These are phyloP conservation scores for Detonula confervacea DNA, from an alignment of 352 stramenopile species.

Conservation along the genomic window DNA sequence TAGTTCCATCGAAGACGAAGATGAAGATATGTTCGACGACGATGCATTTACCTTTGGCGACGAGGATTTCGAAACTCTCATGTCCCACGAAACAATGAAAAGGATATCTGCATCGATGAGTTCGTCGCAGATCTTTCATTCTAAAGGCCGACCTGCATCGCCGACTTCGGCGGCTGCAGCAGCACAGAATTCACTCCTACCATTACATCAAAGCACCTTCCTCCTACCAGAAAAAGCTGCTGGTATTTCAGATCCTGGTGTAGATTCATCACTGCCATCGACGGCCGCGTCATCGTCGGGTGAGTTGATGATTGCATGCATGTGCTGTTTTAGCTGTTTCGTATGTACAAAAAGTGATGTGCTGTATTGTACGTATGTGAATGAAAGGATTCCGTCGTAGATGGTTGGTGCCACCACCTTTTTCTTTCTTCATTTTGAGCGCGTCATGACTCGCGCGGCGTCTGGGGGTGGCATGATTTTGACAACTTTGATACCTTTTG, in stretches of 20 bases:
- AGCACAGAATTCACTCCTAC: conserved; percentile 6
- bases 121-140: conserved; percentile 7
- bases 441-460: neutral
- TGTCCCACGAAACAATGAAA: conserved; percentile 39
- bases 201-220: conserved; percentile 16
- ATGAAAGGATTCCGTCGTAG: neutral
- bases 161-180: neutral
- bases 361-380: no score
- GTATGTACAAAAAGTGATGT: no score
- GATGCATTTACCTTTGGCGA: conserved; percentile 60
- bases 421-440: conserved; percentile 7
- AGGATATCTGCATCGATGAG: conserved; percentile 1
- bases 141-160: conserved; percentile 2
- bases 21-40: conserved; percentile 60
- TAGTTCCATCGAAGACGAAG: conserved; percentile 47
- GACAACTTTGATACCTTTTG: neutral
- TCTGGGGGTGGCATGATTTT: no score
- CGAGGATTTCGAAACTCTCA: conserved; percentile 50
- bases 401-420: neutral
- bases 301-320: conserved; percentile 20
- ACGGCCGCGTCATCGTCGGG: conserved; percentile 33
- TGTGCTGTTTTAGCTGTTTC: no score
- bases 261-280: conserved; percentile 16
- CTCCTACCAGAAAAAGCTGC: conserved; percentile 7
- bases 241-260: neutral